Evolutionary conservation across 306 rosid genomes (phyloP), one percentile per base, ranked within the genome.

Genomic region (Cucurbita argyrosperma): DNA sequence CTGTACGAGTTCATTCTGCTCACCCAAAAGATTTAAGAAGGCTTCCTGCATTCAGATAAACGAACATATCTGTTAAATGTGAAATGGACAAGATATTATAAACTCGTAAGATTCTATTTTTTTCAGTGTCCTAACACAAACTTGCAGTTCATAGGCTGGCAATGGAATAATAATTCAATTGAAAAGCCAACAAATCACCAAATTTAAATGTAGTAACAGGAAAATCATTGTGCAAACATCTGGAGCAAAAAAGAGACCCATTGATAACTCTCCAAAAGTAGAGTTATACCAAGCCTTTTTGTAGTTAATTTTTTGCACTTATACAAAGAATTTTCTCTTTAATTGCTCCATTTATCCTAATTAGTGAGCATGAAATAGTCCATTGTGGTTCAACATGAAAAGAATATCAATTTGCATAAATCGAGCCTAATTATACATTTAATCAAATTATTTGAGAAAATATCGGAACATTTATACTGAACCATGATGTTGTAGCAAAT

Each of bases 1-100:
- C 79, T 94, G 98, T 8, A 96, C 89, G 58, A 94, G 98, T 84
- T 90, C 97, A 86, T 90, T 94, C 73, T 89, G 98, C 64, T 94
- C 98, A 56, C 96, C 95, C 72, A 93, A 89, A 42, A 94, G 88
- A 81, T 90, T 87, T 59, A 96, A 94, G 82, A 94, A 94, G 76
- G 97, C 98, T 83, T 94, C 98, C 98, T 94, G 88, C 86, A 84
- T 73, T 83, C 30, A 78, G 74, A 76, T 71, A 71, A 74, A 72
- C 55, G 23, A 40, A 76, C 68, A 77, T 77, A 79, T 77, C 56
- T 4, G 13, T 54, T 19, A 15, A 64, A 18, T 40, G 30, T 4
- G 71, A 14, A 63, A 40, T 64, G 19, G 53, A 50, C 4, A 74
- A 59, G 19, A 77, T 67, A 45, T 43, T 21, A 10, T 21, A 66